A percentile compares a stretch with the other conserved stretches of the same genome.
Conservation (phyloP, 768 basidiomycete genomes). For the Xanthoconium stramineum region DNA sequence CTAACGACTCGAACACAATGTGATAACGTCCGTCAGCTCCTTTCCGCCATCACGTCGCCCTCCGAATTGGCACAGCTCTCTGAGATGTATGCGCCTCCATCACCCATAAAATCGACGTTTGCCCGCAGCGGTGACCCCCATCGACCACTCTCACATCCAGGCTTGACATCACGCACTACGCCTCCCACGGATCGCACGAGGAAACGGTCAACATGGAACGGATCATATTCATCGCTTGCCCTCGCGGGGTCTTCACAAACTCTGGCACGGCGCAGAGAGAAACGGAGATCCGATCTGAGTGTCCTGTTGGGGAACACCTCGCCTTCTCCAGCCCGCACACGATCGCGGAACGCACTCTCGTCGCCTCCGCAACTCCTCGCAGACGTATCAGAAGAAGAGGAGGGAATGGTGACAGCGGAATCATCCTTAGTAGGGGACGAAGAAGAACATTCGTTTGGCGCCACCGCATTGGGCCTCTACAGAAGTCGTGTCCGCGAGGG, state of each 20-base stretch:
- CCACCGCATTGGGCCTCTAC: slow-evolving; percentile 59
- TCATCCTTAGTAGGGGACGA: slow-evolving; percentile 21
- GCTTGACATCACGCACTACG: slow-evolving; percentile 21
- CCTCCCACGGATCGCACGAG: slow-evolving; percentile 25
- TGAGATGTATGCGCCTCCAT: slow-evolving; percentile 87
- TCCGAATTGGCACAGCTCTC: slow-evolving; percentile 70
- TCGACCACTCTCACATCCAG: slow-evolving; percentile 46
- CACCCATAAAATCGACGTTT: slow-evolving; percentile 40
- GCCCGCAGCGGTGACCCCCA: slow-evolving; percentile 25
- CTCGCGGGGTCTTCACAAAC: slow-evolving; percentile 43
- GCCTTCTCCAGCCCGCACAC: slow-evolving; percentile 21
- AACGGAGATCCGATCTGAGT: slow-evolving; percentile 53
- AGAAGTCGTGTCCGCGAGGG: slow-evolving; percentile 50
- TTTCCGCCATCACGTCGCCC: slow-evolving; percentile 72
- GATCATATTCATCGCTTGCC: slow-evolving; percentile 54
- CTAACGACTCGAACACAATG: slow-evolving; percentile 76
- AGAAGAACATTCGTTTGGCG: slow-evolving; percentile 49
- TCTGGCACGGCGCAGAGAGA: slow-evolving; percentile 44
- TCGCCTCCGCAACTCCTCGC: slow-evolving; percentile 31
- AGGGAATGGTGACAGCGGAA: slow-evolving; percentile 21
- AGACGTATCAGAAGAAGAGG: slow-evolving; percentile 43
- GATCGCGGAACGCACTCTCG: slow-evolving; percentile 42
- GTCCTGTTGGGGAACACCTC: slow-evolving; percentile 39
- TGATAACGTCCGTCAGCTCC: slow-evolving; percentile 76
- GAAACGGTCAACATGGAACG: slow-evolving; percentile 78